Conservation (phyloP, 345 rosid species). For the Ceriops zippeliana region DNA sequence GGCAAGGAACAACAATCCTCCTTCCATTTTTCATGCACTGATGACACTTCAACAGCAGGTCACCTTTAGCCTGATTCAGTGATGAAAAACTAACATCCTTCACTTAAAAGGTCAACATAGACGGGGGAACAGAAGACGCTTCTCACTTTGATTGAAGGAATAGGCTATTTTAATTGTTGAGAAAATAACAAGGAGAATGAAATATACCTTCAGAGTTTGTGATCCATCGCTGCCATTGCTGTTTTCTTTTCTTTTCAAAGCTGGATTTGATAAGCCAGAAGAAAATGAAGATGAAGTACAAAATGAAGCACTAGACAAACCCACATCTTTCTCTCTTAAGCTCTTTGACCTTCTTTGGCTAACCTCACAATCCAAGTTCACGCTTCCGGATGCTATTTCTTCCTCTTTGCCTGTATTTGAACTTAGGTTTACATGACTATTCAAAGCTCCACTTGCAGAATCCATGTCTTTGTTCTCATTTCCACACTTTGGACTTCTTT, state of each 20-base stretch:
- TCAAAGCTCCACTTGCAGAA: constrained; percentile 3
- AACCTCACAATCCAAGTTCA: not conserved
- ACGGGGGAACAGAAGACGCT: not conserved
- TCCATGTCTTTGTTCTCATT: constrained; percentile 7
- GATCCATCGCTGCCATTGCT: constrained; percentile 12
- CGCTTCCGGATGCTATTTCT: constrained; percentile 7
- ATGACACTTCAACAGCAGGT: constrained; percentile 45
- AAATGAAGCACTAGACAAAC: constrained; percentile 10
- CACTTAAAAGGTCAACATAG: not conserved
- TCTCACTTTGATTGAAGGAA: not conserved
- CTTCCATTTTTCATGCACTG: constrained; percentile 67
- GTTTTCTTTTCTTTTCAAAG: constrained; percentile 21
- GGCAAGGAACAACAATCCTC: constrained; percentile 50
- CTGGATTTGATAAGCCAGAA: constrained; percentile 20
- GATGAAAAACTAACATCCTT: constrained; percentile 13
- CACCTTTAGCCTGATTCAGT: constrained; percentile 33
- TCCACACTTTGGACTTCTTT: constrained; percentile 13
- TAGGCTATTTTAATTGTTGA: not conserved
- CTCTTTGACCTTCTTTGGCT: constrained; percentile 6
- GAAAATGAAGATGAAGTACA: constrained; percentile 22
- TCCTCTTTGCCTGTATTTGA: constrained; percentile 9
- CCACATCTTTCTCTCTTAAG: constrained; percentile 9
- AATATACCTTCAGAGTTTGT: constrained; percentile 25
- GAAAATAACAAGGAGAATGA: not conserved
- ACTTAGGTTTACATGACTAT: not conserved